Evolutionary conservation across 192 early-diverging fungal species (phyloP), one percentile per base, ranked within the genome.

Genomic region (Endogone sp.): DNA sequence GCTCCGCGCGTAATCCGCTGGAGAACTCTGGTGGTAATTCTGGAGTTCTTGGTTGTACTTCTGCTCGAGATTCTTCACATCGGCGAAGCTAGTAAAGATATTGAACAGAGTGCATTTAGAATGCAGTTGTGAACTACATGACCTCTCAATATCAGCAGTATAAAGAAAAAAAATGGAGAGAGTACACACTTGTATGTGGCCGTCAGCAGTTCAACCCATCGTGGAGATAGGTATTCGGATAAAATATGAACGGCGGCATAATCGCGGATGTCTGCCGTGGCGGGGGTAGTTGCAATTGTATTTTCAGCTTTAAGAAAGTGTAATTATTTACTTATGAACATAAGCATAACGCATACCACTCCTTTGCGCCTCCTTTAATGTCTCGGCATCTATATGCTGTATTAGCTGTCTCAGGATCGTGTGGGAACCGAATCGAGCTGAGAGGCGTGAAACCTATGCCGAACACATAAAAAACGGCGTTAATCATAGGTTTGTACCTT

Each of bases 41-140:
- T 67, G 55, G 21, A 58, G 27, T 26, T 67, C 4, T 25, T 67
- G 56, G 16, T 67, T 67, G 55, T 67, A 54, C 26, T 58, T 30
- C 10, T 56, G 56, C 1, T 59, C 65, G 27, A 59, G 55, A 4
- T 57, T 67, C 26, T 67, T 26, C 49, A 67, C n/a, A 2, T 67
- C 44, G 8, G 31, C 22, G 27, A 66, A 55, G 8, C 64, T 66
- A 8, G 20, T 4, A 54, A n/a, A 11, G 2, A 9, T 6, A 49
- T 49, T 6, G 37, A 49, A 49, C 37, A 49, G 1, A 49, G 16
- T 49, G 37, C 6, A 16, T 11, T 11, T 49, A 49, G 37, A 16
- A 16, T 11, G 37, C 16, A 6, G 6, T 49, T 6, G 37, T 49
- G 16, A 49, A 49, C 16, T 16, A 16, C 37, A 16, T n/a, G n/a